Evolutionary conservation across 176 grass and related monocot genomes (phyloP).

Genomic region (Saccharum officinarum): DNA sequence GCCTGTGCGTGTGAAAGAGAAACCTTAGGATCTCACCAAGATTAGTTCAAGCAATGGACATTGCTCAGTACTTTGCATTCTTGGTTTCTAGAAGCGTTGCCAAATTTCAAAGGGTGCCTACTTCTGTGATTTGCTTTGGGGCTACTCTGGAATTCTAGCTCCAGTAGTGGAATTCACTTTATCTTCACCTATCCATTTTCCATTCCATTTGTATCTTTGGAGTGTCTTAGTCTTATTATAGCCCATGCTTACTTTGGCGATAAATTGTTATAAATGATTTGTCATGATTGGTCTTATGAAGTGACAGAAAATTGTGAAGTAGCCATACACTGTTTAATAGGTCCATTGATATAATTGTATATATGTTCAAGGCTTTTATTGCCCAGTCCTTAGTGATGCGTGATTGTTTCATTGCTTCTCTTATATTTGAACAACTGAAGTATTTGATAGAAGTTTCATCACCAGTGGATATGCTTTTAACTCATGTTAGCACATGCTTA

Average conservation of each 20-base stretch:
- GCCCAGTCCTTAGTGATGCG: neutral
- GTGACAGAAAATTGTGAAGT: neutral
- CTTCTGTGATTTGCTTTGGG: neutral
- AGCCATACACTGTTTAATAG: neutral
- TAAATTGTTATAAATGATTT: neutral
- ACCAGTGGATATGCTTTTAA: neutral
- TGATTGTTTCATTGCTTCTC: neutral
- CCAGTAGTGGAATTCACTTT: neutral
- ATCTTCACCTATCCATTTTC: neutral
- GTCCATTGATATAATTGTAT: neutral
- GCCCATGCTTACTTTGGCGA: neutral
- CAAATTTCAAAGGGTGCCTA: neutral
- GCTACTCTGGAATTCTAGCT: neutral
- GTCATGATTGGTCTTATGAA: neutral
- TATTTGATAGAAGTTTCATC: constrained; percentile 11
- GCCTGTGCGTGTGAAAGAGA: constrained; percentile 10
- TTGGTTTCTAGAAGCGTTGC: constrained; percentile 22
- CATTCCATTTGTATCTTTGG: neutral
- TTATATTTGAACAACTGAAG: neutral
- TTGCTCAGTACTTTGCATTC: neutral
- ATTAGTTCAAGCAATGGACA: constrained; percentile 15
- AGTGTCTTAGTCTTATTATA: constrained; percentile 2
- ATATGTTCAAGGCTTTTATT: constrained; percentile 11
- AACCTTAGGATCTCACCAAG: neutral
- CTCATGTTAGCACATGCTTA: constrained; percentile 19